These are phyloP conservation scores for Fusarium musae DNA, from an alignment of 2,329 filamentous ascomycete species.

Conservation along the genomic window DNA sequence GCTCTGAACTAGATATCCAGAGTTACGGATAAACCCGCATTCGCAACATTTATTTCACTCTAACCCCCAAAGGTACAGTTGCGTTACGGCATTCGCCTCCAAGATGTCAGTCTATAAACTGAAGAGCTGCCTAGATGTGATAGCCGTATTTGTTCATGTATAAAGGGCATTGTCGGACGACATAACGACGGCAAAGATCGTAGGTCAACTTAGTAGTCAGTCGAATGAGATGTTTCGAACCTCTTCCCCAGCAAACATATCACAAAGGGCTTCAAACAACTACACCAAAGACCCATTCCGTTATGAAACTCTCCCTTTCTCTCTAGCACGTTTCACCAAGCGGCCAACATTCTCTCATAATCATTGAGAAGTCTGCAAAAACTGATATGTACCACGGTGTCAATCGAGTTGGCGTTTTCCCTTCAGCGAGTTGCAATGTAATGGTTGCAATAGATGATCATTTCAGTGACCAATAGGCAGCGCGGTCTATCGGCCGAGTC, in stretches of 20 bases:
- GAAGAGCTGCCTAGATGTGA: background rate
- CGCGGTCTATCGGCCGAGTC: constrained; percentile 12
- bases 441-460: background rate
- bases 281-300: background rate
- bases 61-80: background rate
- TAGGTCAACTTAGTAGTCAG: background rate
- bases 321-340: constrained; percentile 32
- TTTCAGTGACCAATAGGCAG: background rate
- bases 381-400: background rate
- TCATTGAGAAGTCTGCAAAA: background rate
- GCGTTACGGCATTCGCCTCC: background rate
- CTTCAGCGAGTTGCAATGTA: background rate
- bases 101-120: background rate
- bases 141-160: background rate
- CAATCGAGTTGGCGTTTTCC: background rate
- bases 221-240: background rate
- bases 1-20: background rate
- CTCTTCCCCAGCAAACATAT: background rate
- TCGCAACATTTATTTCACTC: background rate
- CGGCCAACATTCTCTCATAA: background rate
- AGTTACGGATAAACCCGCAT: background rate
- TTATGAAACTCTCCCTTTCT: constrained; percentile 10
- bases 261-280: constrained; percentile 9
- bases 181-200: constrained; percentile 6
- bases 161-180: background rate